These are phyloP conservation scores for Penicillium manginii DNA, from an alignment of 495 filamentous ascomycete genomes.

Conservation along the genomic window DNA sequence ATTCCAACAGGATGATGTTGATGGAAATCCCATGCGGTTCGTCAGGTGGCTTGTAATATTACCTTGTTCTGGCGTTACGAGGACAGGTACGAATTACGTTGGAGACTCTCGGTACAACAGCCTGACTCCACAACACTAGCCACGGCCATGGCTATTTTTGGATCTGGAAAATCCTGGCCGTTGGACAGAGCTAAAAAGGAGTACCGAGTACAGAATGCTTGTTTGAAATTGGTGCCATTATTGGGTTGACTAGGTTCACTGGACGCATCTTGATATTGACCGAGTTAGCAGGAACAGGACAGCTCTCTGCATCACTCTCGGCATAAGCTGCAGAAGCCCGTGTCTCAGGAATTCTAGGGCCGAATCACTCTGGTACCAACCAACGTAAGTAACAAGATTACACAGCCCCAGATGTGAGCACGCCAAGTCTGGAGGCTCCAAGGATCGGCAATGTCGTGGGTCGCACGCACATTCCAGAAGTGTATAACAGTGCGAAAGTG, in stretches of 20 bases:
- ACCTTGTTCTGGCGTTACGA: slow-evolving; percentile 3
- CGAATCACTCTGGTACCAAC: background rate
- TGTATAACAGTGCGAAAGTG: background rate
- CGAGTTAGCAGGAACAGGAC: background rate
- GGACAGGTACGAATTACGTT: too few species aligned
- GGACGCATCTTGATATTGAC: too few species aligned
- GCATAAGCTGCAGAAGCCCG: background rate
- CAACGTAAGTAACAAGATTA: slow-evolving; percentile 15
- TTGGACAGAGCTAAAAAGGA: background rate
- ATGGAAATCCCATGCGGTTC: slow-evolving; percentile 27
- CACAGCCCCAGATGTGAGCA: slow-evolving; percentile 14
- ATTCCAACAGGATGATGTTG: slow-evolving; percentile 21
- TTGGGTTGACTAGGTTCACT: too few species aligned
- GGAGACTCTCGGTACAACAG: slow-evolving; percentile 11
- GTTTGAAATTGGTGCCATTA: too few species aligned
- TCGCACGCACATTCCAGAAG: background rate
- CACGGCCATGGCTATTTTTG: slow-evolving; percentile 30
- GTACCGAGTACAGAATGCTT: background rate
- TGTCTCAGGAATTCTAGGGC: slow-evolving; percentile 1
- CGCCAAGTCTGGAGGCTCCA: slow-evolving; percentile 22
- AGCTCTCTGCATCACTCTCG: background rate
- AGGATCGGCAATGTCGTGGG: slow-evolving; percentile 13
- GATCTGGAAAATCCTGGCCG: slow-evolving; percentile 8
- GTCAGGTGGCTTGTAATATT: slow-evolving; percentile 38
- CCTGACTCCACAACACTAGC: slow-evolving; percentile 24